Evolutionary conservation across 139 green algal species (phyloP).

Genomic region (Yamagishiella unicocca): DNA sequence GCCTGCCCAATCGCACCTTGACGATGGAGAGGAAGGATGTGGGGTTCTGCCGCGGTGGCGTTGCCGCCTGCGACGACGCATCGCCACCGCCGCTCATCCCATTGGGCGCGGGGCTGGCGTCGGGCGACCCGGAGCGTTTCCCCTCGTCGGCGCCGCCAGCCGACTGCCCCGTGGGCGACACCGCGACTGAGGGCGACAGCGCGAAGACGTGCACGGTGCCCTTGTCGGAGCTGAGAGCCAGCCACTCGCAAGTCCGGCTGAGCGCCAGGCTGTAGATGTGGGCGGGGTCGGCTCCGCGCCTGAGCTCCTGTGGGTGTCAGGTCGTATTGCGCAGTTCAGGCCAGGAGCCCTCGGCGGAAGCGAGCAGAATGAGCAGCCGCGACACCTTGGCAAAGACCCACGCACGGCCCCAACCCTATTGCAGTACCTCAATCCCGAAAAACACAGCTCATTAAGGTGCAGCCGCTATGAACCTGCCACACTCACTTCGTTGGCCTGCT

Average conservation of each 20-base stretch:
- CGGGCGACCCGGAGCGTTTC: background rate
- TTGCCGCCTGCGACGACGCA: background rate
- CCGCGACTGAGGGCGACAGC: constrained; percentile 72
- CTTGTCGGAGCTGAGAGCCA: constrained; percentile 93
- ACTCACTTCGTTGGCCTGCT: no score
- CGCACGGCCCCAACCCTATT: no score
- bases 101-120: background rate
- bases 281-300: constrained; percentile 89
- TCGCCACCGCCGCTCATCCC: background rate
- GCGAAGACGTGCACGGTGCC: constrained; percentile 92
- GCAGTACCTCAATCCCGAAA: no score
- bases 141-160: background rate
- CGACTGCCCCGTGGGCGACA: background rate
- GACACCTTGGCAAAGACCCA: no score
- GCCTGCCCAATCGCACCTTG: no score
- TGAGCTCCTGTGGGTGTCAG: constrained; percentile 85
- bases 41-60: constrained; percentile 49
- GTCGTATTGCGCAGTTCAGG: no score
- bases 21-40: constrained; percentile 65
- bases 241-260: constrained; percentile 79
- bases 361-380: no score
- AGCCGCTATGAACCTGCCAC: no score
- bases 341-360: no score
- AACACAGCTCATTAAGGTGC: no score
- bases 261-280: constrained; percentile 91